Conservation (phyloP, 148 eudicot genomes). For the Vaccinium darrowii region DNA sequence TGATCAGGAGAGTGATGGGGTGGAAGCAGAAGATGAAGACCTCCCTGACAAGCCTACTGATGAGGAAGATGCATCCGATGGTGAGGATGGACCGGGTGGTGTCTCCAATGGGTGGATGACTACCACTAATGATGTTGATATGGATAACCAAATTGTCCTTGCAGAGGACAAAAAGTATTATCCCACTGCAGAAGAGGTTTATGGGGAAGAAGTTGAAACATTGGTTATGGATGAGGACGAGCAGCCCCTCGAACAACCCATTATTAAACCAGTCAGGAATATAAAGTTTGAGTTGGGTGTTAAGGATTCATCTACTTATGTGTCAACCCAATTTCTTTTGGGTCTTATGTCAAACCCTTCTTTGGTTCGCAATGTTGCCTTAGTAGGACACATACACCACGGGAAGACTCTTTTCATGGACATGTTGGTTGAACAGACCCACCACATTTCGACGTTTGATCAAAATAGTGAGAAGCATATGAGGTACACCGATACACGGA, state of each 20-base stretch:
- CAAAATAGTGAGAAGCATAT: slow-evolving; percentile 89
- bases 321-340: slow-evolving; percentile 84
- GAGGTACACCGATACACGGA: slow-evolving; percentile 95
- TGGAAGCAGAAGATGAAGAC: slow-evolving; percentile 54
- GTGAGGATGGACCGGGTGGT: slow-evolving; percentile 37
- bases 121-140: slow-evolving; percentile 54
- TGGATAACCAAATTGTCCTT: slow-evolving; percentile 81
- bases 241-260: slow-evolving; percentile 77
- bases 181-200: slow-evolving; percentile 95
- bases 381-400: slow-evolving; percentile 82
- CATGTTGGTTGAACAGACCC: slow-evolving; percentile 98
- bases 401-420: slow-evolving; percentile 96
- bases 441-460: slow-evolving; percentile 79
- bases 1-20: slow-evolving; percentile 63
- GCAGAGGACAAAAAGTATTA: slow-evolving; percentile 98
- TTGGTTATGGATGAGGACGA: slow-evolving; percentile 97
- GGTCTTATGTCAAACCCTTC: slow-evolving; percentile 89
- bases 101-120: slow-evolving; percentile 73
- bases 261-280: slow-evolving; percentile 76
- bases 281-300: slow-evolving; percentile 90
- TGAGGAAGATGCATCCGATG: slow-evolving; percentile 50
- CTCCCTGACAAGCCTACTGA: slow-evolving; percentile 38
- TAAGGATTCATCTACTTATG: slow-evolving; percentile 92
- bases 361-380: slow-evolving; percentile 90
- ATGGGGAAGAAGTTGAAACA: slow-evolving; percentile 97